Evolutionary conservation across 2,329 filamentous ascomycete species (phyloP), one percentile per base, ranked within the genome.

Genomic region (Colletotrichum sp.): DNA sequence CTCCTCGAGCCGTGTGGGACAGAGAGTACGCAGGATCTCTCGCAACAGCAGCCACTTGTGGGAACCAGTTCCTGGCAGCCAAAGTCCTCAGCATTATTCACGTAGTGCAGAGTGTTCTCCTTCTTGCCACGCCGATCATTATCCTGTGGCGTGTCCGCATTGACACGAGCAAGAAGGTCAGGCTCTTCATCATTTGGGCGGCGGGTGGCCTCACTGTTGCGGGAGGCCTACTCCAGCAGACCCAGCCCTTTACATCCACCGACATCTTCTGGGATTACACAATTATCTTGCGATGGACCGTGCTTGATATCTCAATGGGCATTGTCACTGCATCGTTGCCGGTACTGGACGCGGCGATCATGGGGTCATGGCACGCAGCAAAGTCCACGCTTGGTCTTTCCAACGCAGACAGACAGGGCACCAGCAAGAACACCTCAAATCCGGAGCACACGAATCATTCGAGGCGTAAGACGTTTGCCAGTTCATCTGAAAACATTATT

Each of bases 121-220:
- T 84, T 1, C 78, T 84, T 8, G 69, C 77, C 13, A 80, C 81
- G 1, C 83, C 83, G 1, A 68, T 84, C 13, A 79, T 83, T 9
- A 80, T 84, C 2, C 75, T 84, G 9, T 83, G 80, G 80, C 80
- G 80, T 15, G 78, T 84, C 16, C 77, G 79, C 13, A 83, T 84
- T 78, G 78, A 78, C 1, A 71, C 55, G 32, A 29, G 44, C 11
- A 82, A 79, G 9, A 84, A 82, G 57, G 52, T 78, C 9, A 76
- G 81, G 5, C 78, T 84, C 6, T 81, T 79, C 67, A 49, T 81
- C 55, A 78, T 84, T 61, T 84, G 84, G 77, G 78, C 78, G 12
- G 78, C 81, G 25, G 82, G 83, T 5, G 78, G 78, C 4, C 63
- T 82, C 44, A 79, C 81, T 9, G 79, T 79, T 66, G 71, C 82